These are phyloP conservation scores for Ustilaginoidea virens DNA, from an alignment of 2,329 filamentous ascomycete species.

Conservation along the genomic window DNA sequence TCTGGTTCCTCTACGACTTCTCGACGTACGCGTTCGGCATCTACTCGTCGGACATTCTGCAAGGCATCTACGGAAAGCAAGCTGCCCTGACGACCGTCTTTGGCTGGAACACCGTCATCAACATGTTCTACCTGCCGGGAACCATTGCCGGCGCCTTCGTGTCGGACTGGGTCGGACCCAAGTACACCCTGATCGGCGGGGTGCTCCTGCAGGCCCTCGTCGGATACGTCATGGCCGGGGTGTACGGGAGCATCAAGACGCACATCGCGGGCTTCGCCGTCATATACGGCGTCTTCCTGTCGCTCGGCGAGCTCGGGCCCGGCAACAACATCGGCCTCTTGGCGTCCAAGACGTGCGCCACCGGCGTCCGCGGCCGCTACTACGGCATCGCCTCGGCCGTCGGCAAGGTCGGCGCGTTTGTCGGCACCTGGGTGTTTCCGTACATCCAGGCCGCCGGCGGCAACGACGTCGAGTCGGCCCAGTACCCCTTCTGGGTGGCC, in stretches of 20 bases:
- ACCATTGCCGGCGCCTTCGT: slow-evolving; percentile 62
- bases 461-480: slow-evolving; percentile 43
- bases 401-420: slow-evolving; percentile 70
- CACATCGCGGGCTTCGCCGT: slow-evolving; percentile 20
- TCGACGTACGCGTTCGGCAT: slow-evolving; percentile 74
- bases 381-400: slow-evolving; percentile 57
- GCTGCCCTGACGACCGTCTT: slow-evolving; percentile 61
- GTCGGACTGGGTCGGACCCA: slow-evolving; percentile 66
- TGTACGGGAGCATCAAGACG: slow-evolving; percentile 54
- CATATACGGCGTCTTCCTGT: slow-evolving; percentile 22
- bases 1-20: slow-evolving; percentile 85
- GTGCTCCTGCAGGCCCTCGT: slow-evolving; percentile 60
- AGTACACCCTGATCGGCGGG: slow-evolving; percentile 55
- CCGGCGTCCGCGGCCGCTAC: slow-evolving; percentile 62
- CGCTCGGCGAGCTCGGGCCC: slow-evolving; percentile 46
- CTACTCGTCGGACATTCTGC: slow-evolving; percentile 63
- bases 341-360: slow-evolving; percentile 78
- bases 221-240: slow-evolving; percentile 79
- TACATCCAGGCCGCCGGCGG: slow-evolving; percentile 28
- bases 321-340: slow-evolving; percentile 85
- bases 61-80: slow-evolving; percentile 41
- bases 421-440: slow-evolving; percentile 72
- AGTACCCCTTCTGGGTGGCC: slow-evolving; percentile 85
- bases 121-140: slow-evolving; percentile 78
- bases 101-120: slow-evolving; percentile 80